phyloP scores from a whole-genome alignment of 768 basidiomycete genomes.

The Mycena pura region DNA sequence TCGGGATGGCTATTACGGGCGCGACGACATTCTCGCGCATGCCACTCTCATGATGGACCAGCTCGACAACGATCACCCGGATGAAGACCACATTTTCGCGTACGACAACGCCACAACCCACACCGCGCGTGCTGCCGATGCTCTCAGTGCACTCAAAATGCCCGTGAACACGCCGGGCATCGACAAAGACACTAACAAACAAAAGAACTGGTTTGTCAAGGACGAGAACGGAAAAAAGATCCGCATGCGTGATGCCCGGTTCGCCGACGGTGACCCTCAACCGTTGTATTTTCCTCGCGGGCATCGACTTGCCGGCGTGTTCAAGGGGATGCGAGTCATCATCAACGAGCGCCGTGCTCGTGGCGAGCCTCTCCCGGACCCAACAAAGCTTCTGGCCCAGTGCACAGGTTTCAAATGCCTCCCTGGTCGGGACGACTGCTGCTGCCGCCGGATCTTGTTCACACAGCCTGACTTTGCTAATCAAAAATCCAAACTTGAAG shows the following conservation, averaged over 20 bases:
- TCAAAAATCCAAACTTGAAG: too few relatives aligned
- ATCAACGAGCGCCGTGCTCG: neutral
- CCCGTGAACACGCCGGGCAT: neutral
- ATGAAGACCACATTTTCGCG: neutral
- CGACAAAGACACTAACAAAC: neutral
- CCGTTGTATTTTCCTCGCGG: neutral
- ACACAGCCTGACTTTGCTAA: too few relatives aligned
- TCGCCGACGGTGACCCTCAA: neutral
- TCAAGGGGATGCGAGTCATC: conserved; percentile 1
- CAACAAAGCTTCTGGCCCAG: too few relatives aligned
- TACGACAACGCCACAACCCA: conserved; percentile 2
- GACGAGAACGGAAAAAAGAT: neutral
- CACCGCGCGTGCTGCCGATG: neutral
- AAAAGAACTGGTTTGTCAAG: neutral
- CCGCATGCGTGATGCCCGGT: neutral
- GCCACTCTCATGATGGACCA: neutral
- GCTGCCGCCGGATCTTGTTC: too few relatives aligned
- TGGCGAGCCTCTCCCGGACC: too few relatives aligned
- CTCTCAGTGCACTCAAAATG: neutral
- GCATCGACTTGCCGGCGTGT: neutral
- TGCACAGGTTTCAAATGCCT: too few relatives aligned
- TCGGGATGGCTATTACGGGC: neutral
- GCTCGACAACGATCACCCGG: neutral
- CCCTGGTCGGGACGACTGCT: too few relatives aligned
- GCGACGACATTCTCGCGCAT: neutral